These are phyloP conservation scores for Eucalyptus urophylla DNA, from an alignment of 345 rosid genomes.

Conservation along the genomic window DNA sequence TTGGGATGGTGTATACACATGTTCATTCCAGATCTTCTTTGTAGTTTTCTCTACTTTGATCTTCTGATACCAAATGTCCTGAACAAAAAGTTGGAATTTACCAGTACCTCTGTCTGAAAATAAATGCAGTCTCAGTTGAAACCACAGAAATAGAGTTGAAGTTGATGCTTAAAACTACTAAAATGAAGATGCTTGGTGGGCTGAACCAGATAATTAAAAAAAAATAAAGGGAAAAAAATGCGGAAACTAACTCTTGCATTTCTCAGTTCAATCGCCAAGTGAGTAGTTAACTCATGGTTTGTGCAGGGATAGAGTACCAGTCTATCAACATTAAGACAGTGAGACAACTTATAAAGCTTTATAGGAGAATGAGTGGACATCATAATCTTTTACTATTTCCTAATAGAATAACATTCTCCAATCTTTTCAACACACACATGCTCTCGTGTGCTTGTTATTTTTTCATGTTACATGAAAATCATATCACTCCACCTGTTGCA, in stretches of 20 bases:
- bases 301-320: neutral
- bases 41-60: neutral
- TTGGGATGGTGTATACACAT: neutral
- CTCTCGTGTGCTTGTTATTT: neutral
- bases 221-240: neutral
- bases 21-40: neutral
- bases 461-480: neutral
- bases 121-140: neutral
- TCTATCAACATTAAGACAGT: neutral
- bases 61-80: neutral
- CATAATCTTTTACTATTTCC: neutral
- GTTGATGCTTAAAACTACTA: neutral
- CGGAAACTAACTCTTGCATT: neutral
- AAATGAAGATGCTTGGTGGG: neutral
- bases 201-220: neutral
- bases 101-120: neutral
- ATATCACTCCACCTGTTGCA: neutral
- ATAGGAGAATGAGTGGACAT: neutral
- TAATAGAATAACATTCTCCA: neutral
- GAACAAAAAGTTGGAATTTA: neutral
- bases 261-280: neutral
- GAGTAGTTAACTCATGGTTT: neutral
- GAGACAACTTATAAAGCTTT: neutral
- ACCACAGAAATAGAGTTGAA: neutral
- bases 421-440: neutral